Evolutionary conservation across 805 yeast genomes (phyloP).

Genomic region (Candida broadrunensis): DNA sequence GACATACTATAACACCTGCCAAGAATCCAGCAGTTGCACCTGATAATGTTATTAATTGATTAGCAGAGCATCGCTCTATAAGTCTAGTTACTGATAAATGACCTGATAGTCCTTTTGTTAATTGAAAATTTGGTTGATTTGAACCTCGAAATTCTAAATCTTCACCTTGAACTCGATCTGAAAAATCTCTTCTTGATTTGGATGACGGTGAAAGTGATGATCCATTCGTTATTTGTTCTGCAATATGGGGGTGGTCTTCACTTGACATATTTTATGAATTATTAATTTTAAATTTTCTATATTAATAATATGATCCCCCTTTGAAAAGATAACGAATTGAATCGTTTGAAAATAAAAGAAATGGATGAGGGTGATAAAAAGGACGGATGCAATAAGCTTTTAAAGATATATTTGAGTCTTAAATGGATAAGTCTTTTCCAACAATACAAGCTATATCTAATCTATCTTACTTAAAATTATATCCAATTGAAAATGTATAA

Average conservation of each 20-base stretch:
- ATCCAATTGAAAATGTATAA: too few relatives aligned
- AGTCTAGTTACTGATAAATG: conserved; percentile 17
- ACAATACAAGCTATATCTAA: too few relatives aligned
- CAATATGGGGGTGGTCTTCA: neutral
- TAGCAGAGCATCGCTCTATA: conserved; percentile 29
- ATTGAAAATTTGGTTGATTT: conserved; percentile 5
- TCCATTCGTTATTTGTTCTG: neutral
- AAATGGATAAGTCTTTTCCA: too few relatives aligned
- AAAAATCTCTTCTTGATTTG: conserved; percentile 19
- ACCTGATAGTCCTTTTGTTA: conserved; percentile 3
- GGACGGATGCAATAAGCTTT: too few relatives aligned
- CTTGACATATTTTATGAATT: too few relatives aligned
- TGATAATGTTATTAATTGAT: conserved; percentile 70
- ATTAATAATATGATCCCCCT: too few relatives aligned
- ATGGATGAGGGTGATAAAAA: too few relatives aligned
- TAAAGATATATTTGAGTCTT: too few relatives aligned
- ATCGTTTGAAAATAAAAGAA: too few relatives aligned
- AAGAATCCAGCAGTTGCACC: conserved; percentile 95
- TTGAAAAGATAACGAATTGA: too few relatives aligned
- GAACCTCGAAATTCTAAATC: conserved; percentile 31
- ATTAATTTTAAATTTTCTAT: too few relatives aligned
- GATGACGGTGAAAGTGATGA: neutral
- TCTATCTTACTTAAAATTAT: too few relatives aligned
- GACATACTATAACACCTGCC: conserved; percentile 89
- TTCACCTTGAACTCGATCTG: conserved; percentile 37